Evolutionary conservation across 192 early-diverging fungal species (phyloP), one percentile per base, ranked within the genome.

Genomic region (Podila minutissima): DNA sequence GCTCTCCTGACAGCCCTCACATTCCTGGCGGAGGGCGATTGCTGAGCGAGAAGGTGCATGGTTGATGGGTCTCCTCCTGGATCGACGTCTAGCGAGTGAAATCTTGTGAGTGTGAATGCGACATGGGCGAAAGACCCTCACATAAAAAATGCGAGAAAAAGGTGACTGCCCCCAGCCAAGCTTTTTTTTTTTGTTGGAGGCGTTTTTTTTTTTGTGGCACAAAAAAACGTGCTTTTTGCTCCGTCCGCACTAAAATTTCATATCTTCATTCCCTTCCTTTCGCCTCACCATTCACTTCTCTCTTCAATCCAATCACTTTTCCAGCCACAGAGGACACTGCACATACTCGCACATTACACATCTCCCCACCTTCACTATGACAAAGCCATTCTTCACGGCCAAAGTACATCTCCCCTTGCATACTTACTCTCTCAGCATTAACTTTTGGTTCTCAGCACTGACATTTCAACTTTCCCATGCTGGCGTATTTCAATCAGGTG

Each of bases 31-130:
- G 77, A 81, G 0, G 77, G 77, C 2, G 77, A 81, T 59, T 72
- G 71, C 58, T 81, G 77, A 28, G 77, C 77, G 28, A 81, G 71
- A n/a, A 81, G 77, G 6, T 81, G 66, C 77, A 81, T 81, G 53
- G 53, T 55, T 55, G 53, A 26, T 24, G 41, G 12, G 41, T 46
- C 41, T 46, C 15, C 41, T 46, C 41, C 13, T 46, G 41, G 41
- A 46, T 46, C 41, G 41, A 46, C 13, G 15, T 2, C 15, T 46
- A 12, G 41, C 41, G 0, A 46, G 12, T 46, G 41, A 46, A 41
- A 46, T 46, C 41, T 13, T 46, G 41, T 46, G 41, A 17, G 15
- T 46, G 41, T 46, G 41, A 46, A 46, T 46, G 41, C 15, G 15
- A 17, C 41, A 46, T 46, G 41, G 41, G 41, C 41, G 41, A 46